phyloP scores from a whole-genome alignment of 345 rosid species.

The Rhodomyrtus tomentosa region DNA sequence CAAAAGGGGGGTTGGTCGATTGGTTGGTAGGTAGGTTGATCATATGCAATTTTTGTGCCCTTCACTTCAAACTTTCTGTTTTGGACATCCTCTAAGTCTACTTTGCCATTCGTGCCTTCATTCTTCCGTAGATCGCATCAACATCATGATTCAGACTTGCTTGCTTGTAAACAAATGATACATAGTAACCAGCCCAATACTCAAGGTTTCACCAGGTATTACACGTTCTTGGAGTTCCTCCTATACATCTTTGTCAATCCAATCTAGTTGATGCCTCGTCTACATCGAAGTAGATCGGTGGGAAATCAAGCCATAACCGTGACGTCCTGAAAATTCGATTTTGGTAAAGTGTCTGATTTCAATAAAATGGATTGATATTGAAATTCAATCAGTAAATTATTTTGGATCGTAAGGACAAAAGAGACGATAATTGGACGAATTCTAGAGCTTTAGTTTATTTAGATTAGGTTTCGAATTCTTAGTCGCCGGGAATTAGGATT shows the following conservation, averaged over 20 bases:
- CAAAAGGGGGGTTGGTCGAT: neutral
- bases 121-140: neutral
- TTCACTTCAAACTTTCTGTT: neutral
- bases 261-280: fast-evolving
- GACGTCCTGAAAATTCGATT: no score
- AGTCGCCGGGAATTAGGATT: no score
- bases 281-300: neutral
- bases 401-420: no score
- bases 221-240: neutral
- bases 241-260: neutral
- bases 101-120: neutral
- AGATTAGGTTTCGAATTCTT: no score
- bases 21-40: neutral
- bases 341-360: no score
- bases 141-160: neutral
- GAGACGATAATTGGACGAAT: no score
- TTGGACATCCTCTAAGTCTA: neutral
- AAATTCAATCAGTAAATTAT: no score
- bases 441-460: no score
- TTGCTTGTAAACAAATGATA: neutral
- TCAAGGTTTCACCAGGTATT: neutral
- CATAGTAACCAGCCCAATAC: neutral
- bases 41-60: neutral
- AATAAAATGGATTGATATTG: no score
- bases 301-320: neutral